Conservation (phyloP, 78 protist species). For the Dictyostelium intermedium region DNA sequence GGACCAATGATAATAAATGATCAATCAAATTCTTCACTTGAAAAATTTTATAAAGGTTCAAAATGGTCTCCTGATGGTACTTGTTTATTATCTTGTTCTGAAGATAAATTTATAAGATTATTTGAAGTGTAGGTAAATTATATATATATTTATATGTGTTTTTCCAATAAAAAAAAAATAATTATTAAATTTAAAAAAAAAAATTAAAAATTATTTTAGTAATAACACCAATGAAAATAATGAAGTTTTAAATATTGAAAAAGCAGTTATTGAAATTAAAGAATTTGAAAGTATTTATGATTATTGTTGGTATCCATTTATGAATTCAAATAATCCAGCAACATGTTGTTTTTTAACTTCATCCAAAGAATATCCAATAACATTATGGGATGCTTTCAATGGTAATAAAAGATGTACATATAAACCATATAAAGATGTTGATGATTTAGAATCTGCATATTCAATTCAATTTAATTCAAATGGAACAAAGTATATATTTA, state of each 20-base stretch:
- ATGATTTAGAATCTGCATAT: slow-evolving; percentile 50
- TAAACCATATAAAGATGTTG: slow-evolving; percentile 57
- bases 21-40: neutral
- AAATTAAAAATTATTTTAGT: neutral
- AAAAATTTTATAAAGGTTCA: slow-evolving; percentile 22
- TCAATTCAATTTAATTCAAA: slow-evolving; percentile 18
- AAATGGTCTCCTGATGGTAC: slow-evolving; percentile 76
- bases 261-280: slow-evolving; percentile 6
- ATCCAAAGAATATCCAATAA: neutral
- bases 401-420: slow-evolving; percentile 21
- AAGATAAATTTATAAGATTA: slow-evolving; percentile 24
- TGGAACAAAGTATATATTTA: slow-evolving; percentile 12
- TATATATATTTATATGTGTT: neutral
- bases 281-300: slow-evolving; percentile 46
- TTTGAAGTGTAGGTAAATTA: slow-evolving; percentile 40
- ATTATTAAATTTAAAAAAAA: neutral
- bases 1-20: neutral
- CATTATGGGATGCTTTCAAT: slow-evolving; percentile 32
- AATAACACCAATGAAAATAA: neutral
- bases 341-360: slow-evolving; percentile 22
- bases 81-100: slow-evolving; percentile 36
- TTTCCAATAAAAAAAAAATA: neutral
- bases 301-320: slow-evolving; percentile 50
- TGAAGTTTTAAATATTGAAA: neutral
- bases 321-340: slow-evolving; percentile 36